These are phyloP conservation scores for Clonostachys chloroleuca DNA, from an alignment of 2,329 filamentous ascomycete genomes.

Conservation along the genomic window DNA sequence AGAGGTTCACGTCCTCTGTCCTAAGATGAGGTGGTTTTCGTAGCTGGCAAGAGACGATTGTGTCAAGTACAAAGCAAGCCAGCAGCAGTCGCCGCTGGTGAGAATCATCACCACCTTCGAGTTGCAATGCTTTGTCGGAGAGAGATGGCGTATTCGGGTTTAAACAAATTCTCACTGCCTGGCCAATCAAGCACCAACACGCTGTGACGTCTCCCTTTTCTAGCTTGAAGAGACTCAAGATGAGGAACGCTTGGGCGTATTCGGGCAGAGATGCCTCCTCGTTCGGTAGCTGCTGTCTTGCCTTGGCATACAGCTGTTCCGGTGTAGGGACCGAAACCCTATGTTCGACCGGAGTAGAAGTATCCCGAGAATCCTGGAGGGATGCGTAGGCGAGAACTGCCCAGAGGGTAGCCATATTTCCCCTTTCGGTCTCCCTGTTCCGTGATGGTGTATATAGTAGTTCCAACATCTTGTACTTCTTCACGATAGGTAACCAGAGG, in stretches of 20 bases:
- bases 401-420: neutral
- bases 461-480: neutral
- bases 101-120: neutral
- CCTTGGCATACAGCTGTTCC: neutral
- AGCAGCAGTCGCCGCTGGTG: neutral
- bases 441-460: neutral
- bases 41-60: neutral
- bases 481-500: conserved; percentile 1
- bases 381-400: neutral
- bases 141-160: neutral
- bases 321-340: neutral
- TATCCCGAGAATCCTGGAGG: neutral
- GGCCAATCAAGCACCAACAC: neutral
- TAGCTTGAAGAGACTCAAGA: neutral
- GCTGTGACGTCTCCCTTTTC: neutral
- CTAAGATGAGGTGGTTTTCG: neutral
- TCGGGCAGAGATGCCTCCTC: neutral
- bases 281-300: neutral
- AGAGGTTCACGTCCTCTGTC: neutral
- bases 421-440: neutral
- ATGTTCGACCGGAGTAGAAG: neutral
- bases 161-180: neutral
- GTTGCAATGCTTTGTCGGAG: too few relatives aligned
- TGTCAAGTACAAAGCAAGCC: neutral
- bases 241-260: neutral